These are phyloP conservation scores for Arctium lappa DNA, from an alignment of 129 eudicot genomes.

Conservation along the genomic window DNA sequence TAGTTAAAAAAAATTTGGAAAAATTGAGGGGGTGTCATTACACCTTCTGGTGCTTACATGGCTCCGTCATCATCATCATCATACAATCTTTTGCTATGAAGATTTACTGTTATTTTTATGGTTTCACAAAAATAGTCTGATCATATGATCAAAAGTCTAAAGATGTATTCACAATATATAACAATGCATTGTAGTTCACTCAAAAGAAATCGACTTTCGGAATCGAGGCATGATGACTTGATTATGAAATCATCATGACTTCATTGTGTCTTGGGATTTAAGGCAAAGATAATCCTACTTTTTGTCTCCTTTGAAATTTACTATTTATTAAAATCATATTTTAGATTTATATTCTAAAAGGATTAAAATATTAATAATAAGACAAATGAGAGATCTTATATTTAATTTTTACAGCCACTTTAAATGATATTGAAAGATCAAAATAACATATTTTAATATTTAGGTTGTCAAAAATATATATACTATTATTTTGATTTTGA, in stretches of 20 bases:
- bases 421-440: not conserved
- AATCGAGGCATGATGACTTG: slow-evolving; percentile 5
- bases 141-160: too few species aligned
- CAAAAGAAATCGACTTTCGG: not conserved
- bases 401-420: not conserved
- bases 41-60: too few species aligned
- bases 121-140: too few species aligned
- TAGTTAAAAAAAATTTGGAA: too few species aligned
- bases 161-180: too few species aligned
- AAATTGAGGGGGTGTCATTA: too few species aligned
- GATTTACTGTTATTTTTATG: too few species aligned
- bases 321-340: not conserved
- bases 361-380: not conserved
- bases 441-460: not conserved
- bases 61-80: too few species aligned
- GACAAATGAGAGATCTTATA: not conserved
- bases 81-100: too few species aligned
- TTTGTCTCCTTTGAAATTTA: not conserved
- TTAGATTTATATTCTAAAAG: not conserved
- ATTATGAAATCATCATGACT: not conserved
- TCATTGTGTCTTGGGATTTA: not conserved
- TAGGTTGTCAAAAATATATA: not conserved
- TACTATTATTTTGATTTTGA: not conserved
- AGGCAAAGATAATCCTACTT: not conserved
- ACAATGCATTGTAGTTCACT: too few species aligned